Base-by-base conservation (phyloP, 2,329 filamentous ascomycete species). In the Cyphellophora attinorum region DNA sequence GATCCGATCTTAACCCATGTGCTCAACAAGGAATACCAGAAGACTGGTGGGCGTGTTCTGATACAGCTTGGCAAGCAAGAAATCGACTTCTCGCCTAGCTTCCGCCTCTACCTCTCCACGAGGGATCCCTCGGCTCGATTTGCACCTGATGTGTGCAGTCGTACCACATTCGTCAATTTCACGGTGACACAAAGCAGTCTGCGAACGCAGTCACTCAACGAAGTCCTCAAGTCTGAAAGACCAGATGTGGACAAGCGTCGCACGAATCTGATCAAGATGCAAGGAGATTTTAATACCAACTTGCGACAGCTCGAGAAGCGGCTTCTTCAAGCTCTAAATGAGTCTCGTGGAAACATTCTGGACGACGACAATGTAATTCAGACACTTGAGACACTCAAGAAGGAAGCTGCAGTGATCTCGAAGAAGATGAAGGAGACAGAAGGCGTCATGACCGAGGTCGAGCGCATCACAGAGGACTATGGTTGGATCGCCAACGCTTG, bases 231-330 rank as follows among this genome's bases (percentile, higher is more conserved):
- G 60, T 94, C 88, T 11, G 91, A 98, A 67, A 78, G 93, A 37
- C 91, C 93, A 3, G 91, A 98, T 61, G 86, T 98, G 12, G 91
- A 98, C 55, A 88, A 96, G 67, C 77, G 91, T 45, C 79, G 91
- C 38, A 93, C 88, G 21, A 96, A 98, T 57, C 78, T 98, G 47
- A 93, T 96, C 72, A 98, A 98, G 65, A 76, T 95, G 51, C 91
- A 98, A 64, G 91, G 91, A 52, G 93, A 98, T 62, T 98, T 98
- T 72, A 95, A 93, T 64, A 80, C 96, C n/a, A 89, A 95, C 61
- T 75, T 98, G 28, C 81, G 91, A 44, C 85, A 93, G 58, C 74
- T 98, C 17, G 93, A 98, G 68, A 95, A 94, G 64, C 80, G 84
- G 38, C 71, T 98, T 33, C 67, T 98, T 31, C 86, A 95, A 58